Percentiles rank a stretch among this genome's conserved stretches.
Evolutionary conservation across 805 yeast species (phyloP).

Genomic region (Teunomyces barrocoloradensis): DNA sequence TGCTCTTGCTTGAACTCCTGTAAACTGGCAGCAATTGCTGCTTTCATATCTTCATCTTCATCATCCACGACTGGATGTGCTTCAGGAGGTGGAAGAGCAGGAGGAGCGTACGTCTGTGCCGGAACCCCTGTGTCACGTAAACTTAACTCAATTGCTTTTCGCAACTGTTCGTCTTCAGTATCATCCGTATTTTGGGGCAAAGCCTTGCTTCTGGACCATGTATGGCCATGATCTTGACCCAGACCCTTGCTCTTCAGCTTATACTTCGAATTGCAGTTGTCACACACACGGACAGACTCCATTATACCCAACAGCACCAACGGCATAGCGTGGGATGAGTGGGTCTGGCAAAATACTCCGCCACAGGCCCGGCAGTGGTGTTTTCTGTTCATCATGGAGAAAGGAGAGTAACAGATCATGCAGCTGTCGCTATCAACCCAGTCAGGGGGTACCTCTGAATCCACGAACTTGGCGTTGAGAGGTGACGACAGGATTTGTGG

Average conservation of each 20-base stretch:
- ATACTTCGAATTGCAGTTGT: slow-evolving; percentile 73
- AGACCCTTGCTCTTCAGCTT: slow-evolving; percentile 15
- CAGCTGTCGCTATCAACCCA: slow-evolving; percentile 97
- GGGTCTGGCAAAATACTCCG: slow-evolving; percentile 84
- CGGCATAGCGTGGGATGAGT: slow-evolving; percentile 70
- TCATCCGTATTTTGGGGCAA: slow-evolving; percentile 21
- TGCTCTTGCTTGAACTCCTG: slow-evolving; percentile 56
- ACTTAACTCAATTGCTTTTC: slow-evolving; percentile 75
- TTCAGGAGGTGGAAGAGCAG: slow-evolving; percentile 17
- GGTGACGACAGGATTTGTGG: slow-evolving; percentile 44
- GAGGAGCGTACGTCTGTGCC: slow-evolving; percentile 11
- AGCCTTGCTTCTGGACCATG: slow-evolving; percentile 2
- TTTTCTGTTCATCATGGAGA: slow-evolving; percentile 80
- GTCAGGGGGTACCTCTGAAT: slow-evolving; percentile 91
- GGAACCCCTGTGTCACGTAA: slow-evolving; percentile 42
- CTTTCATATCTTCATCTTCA: slow-evolving; percentile 80
- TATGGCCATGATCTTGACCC: slow-evolving; percentile 5
- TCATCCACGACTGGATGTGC: slow-evolving; percentile 33
- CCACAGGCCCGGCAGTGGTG: slow-evolving; percentile 98
- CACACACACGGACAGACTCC: slow-evolving; percentile 92
- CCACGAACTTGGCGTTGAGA: slow-evolving; percentile 51
- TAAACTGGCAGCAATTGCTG: slow-evolving; percentile 91
- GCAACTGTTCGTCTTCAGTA: slow-evolving; percentile 74
- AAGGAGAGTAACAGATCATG: slow-evolving; percentile 84
- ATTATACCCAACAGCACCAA: slow-evolving; percentile 82